Conservation (phyloP, 306 rosid species). For the Cucurbita maxima region DNA sequence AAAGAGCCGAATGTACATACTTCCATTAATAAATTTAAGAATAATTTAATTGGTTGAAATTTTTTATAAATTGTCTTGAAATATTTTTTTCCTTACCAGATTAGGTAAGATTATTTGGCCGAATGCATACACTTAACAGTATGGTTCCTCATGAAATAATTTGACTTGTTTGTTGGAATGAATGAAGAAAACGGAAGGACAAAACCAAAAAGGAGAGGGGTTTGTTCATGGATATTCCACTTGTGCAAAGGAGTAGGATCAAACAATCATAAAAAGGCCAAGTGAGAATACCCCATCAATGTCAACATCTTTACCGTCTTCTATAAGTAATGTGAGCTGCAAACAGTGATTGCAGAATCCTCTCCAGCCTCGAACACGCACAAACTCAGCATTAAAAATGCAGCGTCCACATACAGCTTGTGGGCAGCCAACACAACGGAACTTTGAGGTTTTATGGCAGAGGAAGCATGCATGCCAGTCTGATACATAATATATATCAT, state of each 20-base stretch:
- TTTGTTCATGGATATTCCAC: not conserved
- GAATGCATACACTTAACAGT: not conserved
- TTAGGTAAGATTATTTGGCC: not conserved
- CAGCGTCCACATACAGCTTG: slow-evolving; percentile 48
- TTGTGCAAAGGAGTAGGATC: not conserved
- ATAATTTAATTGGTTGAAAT: not conserved
- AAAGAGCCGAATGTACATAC: not conserved
- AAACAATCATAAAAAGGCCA: not conserved
- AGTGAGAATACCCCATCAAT: slow-evolving; percentile 47
- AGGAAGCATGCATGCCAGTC: slow-evolving; percentile 44
- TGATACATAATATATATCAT: slow-evolving; percentile 15
- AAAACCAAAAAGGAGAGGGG: not conserved
- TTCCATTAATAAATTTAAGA: not conserved
- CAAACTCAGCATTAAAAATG: slow-evolving; percentile 24
- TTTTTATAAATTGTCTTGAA: not conserved
- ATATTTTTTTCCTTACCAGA: not conserved
- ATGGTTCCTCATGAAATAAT: not conserved
- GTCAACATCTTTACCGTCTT: slow-evolving; percentile 31
- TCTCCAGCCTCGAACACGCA: slow-evolving; percentile 15
- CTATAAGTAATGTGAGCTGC: slow-evolving; percentile 41
- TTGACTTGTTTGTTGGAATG: not conserved
- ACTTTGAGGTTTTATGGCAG: slow-evolving; percentile 37
- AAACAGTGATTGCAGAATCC: slow-evolving; percentile 48
- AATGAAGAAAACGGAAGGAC: not conserved
- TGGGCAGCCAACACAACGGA: slow-evolving; percentile 64